These are phyloP conservation scores for Pholiota microspora DNA, from an alignment of 768 basidiomycete species.

Conservation along the genomic window DNA sequence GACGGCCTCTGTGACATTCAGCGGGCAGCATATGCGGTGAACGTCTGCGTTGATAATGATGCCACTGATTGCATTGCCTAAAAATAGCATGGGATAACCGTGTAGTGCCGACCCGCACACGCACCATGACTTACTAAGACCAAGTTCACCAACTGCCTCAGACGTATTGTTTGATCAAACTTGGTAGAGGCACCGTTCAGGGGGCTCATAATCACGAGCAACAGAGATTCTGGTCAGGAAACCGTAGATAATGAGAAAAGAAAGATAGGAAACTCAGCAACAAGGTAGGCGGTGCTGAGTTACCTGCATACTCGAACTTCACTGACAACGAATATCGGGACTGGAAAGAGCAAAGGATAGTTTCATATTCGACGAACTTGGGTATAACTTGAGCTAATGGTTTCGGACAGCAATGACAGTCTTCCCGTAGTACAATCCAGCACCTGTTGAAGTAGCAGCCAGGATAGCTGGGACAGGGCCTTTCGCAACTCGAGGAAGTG, in stretches of 20 bases:
- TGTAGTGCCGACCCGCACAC: no score
- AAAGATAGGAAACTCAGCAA: not conserved
- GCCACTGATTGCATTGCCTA: not conserved
- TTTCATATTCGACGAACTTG: slow-evolving; percentile 6
- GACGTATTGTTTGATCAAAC: no score
- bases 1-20: not conserved
- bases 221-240: no score
- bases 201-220: no score
- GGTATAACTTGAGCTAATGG: slow-evolving; percentile 15
- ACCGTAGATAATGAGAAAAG: not conserved
- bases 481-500: slow-evolving; percentile 67
- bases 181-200: no score
- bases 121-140: no score
- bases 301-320: not conserved
- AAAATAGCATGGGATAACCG: not conserved
- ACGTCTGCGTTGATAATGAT: not conserved
- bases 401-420: slow-evolving; percentile 43
- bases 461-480: slow-evolving; percentile 71
- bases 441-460: slow-evolving; percentile 55
- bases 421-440: slow-evolving; percentile 69
- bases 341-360: not conserved
- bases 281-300: not conserved
- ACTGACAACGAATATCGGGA: not conserved
- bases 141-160: no score
- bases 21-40: not conserved